Base-by-base conservation (phyloP, 345 rosid species). In the Boechera divaricarpa region DNA sequence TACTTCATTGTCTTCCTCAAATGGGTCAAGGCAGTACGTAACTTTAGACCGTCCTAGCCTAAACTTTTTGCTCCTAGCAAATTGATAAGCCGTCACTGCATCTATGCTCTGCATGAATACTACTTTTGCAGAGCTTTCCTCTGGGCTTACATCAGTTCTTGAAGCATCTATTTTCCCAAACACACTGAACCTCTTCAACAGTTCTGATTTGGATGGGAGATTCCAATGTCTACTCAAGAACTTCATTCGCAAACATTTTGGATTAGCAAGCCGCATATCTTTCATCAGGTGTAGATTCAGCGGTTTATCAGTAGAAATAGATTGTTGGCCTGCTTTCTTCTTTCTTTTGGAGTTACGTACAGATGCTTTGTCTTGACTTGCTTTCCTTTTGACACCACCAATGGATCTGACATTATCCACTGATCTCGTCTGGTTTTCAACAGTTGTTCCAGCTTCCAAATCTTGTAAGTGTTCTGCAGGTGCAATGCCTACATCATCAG, bases 201-300 rank as follows among this genome's bases (percentile, higher is more conserved):
- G 18, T 42, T 72, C 77, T 59, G 78, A 29, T 73, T 73, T 73
- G 4, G 81, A 73, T 44, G 81, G 81, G 52, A 67, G 48, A 52
- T 52, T 15, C 10, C 56, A 69, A 66, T 67, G 74, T 28, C 36
- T 67, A 26, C 45, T 53, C 70, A 73, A 52, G 15, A 78, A 67
- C 70, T 78, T 78, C 81, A 78, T 78, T 7, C 69, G 64, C 74
- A 78, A 61, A 54, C 74, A 78, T 67, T 73, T 78, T 33, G 81
- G 81, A 16, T 60, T 52, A 38, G 74, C 77, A 8, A 33, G 56
- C 0, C 36, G 63, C 41, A 52, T 58, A 57, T 73, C 81, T 67
- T 78, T 78, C 69, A 32, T 51, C 18, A 59, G 63, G 64, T 78
- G 77, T 51, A 65, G 69, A 35, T 67, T 67, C 57, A 2, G 8